A percentile compares a stretch with the other conserved stretches of the same genome.
phyloP scores from a whole-genome alignment of 495 filamentous ascomycete species.

The Lasiosphaeria hispida region DNA sequence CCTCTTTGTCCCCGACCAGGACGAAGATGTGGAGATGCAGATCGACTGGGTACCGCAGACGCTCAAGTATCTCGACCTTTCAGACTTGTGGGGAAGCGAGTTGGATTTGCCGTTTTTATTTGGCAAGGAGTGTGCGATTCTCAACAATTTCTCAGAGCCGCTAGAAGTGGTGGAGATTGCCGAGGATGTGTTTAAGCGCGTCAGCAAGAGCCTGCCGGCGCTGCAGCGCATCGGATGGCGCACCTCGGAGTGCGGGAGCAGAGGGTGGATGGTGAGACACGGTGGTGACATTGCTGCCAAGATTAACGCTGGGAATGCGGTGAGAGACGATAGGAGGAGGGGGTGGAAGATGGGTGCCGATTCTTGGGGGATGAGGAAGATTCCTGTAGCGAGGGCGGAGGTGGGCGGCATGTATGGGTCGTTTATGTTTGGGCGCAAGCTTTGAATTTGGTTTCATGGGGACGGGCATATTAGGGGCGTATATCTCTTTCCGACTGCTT shows the following conservation, averaged over 20 bases:
- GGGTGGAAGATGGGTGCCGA: slow-evolving; percentile 88
- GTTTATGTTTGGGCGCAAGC: slow-evolving; percentile 68
- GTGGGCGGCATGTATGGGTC: slow-evolving; percentile 84
- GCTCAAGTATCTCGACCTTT: slow-evolving; percentile 73
- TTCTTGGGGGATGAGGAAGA: slow-evolving; percentile 85
- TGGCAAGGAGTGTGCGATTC: slow-evolving; percentile 54
- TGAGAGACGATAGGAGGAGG: slow-evolving; percentile 50
- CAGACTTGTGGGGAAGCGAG: slow-evolving; percentile 59
- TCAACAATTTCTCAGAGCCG: slow-evolving; percentile 62
- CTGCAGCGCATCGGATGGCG: slow-evolving; percentile 60
- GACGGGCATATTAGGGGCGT: not conserved
- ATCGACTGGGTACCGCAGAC: slow-evolving; percentile 57
- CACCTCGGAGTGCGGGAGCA: slow-evolving; percentile 63
- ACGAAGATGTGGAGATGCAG: slow-evolving; percentile 28
- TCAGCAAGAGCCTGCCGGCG: slow-evolving; percentile 48
- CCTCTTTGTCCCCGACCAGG: slow-evolving; percentile 51
- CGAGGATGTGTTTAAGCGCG: slow-evolving; percentile 64
- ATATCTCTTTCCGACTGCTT: no score
- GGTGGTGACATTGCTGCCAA: slow-evolving; percentile 24
- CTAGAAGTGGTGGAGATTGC: slow-evolving; percentile 78
- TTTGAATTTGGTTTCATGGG: slow-evolving; percentile 29
- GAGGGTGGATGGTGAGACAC: slow-evolving; percentile 65
- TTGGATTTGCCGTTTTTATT: slow-evolving; percentile 64
- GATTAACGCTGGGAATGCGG: not conserved
- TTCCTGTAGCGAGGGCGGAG: slow-evolving; percentile 72